Conservation (phyloP, 345 rosid genomes). For the Erucastrum elatum region DNA sequence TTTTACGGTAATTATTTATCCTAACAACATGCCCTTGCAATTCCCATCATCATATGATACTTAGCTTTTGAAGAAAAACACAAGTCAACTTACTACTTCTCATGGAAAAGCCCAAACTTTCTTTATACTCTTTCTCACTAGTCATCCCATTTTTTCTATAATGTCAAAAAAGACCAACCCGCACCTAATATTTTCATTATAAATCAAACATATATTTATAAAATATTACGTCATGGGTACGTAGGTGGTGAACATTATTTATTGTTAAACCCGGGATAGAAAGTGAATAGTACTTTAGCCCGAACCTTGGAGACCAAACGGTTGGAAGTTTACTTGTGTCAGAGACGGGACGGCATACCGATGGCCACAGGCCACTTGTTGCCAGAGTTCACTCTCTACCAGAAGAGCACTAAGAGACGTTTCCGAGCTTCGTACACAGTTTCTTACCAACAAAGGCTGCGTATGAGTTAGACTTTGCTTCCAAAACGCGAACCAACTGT, state of each 20-base stretch:
- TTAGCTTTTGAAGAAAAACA: background rate
- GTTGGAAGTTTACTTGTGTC: conserved; percentile 53
- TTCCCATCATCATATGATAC: background rate
- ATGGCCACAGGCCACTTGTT: conserved; percentile 70
- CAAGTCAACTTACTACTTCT: conserved; percentile 28
- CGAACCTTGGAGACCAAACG: background rate
- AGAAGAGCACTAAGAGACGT: conserved; percentile 85
- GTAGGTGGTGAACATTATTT: background rate
- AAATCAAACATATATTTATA: background rate
- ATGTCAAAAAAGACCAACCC: background rate
- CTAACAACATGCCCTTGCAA: conserved; percentile 1
- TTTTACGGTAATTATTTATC: background rate
- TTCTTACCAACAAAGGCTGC: conserved; percentile 73
- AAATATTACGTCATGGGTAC: conserved; percentile 27
- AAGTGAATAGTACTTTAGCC: background rate
- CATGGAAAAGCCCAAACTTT: conserved; percentile 10
- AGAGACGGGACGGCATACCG: conserved; percentile 66
- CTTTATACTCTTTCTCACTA: conserved; percentile 10
- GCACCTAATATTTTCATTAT: background rate
- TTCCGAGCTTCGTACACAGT: conserved; percentile 79
- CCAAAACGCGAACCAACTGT: conserved; percentile 54
- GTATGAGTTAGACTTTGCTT: conserved; percentile 67
- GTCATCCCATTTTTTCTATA: background rate
- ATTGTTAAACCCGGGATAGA: background rate
- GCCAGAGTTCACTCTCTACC: conserved; percentile 75